phyloP scores from a whole-genome alignment of 345 rosid genomes.

The Moricandia arvensis region DNA sequence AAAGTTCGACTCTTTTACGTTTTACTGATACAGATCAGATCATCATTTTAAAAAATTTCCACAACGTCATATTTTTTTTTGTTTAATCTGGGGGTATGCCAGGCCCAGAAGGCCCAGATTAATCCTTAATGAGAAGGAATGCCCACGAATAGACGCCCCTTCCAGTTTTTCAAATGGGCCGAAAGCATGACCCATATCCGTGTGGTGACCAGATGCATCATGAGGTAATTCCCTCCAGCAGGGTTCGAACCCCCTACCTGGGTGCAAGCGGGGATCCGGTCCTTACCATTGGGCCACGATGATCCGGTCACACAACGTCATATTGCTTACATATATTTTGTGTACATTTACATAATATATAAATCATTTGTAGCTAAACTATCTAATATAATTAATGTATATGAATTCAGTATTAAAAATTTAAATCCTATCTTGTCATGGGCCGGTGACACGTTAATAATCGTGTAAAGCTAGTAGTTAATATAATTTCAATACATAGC shows the following conservation, averaged over 20 bases:
- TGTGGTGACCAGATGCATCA: no score
- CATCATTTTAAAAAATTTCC: background rate
- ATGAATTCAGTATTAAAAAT: background rate
- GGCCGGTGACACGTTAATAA: conserved; percentile 18
- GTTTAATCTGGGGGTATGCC: no score
- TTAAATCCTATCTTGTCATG: background rate
- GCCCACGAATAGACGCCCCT: no score
- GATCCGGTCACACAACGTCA: background rate
- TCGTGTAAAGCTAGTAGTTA: conserved; percentile 2
- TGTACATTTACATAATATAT: background rate
- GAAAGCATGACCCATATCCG: no score
- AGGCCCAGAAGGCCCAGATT: no score
- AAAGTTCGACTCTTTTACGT: background rate
- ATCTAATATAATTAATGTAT: background rate
- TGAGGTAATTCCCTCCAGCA: no score
- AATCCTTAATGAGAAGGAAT: no score
- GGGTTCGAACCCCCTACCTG: no score
- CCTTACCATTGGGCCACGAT: no score
- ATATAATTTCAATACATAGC: background rate
- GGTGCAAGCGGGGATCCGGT: no score
- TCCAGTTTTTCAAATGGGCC: no score
- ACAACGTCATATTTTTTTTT: background rate
- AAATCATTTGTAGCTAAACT: background rate
- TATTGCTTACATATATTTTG: background rate
- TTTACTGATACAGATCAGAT: background rate